These are phyloP conservation scores for Bruguiera parviflora DNA, from an alignment of 345 rosid genomes.

Conservation along the genomic window DNA sequence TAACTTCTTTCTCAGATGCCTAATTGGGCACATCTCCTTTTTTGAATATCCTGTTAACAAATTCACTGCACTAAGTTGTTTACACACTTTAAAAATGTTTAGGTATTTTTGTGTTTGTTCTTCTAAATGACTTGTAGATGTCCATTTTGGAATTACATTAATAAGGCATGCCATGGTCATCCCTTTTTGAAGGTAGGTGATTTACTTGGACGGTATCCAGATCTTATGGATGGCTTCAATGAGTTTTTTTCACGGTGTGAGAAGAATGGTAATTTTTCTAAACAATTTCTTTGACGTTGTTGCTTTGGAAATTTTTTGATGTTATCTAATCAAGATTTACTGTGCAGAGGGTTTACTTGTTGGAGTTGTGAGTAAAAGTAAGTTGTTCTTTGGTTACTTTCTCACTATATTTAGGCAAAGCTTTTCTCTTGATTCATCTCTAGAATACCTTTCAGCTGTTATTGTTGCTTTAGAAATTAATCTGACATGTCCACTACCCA, in stretches of 20 bases:
- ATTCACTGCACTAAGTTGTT: not conserved
- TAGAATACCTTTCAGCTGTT: no score
- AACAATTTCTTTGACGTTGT: constrained; percentile 15
- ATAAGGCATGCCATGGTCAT: constrained; percentile 8
- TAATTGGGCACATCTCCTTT: not conserved
- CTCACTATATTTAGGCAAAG: not conserved
- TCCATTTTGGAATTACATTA: constrained; percentile 6
- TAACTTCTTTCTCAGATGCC: not conserved
- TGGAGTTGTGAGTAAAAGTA: constrained; percentile 79
- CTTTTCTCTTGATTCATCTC: no score
- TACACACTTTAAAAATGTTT: no score
- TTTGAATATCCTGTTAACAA: constrained; percentile 10
- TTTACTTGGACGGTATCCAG: constrained; percentile 75
- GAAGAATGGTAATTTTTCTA: constrained; percentile 57
- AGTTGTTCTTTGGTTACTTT: constrained; percentile 28
- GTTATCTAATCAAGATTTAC: constrained; percentile 23
- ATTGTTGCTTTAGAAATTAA: no score
- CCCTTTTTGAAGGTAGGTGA: constrained; percentile 52
- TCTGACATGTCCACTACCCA: no score
- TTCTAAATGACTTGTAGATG: not conserved
- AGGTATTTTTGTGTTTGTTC: not conserved
- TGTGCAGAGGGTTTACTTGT: constrained; percentile 83
- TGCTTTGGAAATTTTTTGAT: constrained; percentile 12
- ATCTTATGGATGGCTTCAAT: constrained; percentile 77
- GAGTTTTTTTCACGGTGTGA: constrained; percentile 83